These are phyloP conservation scores for Ligustrum vulgare DNA, from an alignment of 257 asterid genomes.

Conservation along the genomic window DNA sequence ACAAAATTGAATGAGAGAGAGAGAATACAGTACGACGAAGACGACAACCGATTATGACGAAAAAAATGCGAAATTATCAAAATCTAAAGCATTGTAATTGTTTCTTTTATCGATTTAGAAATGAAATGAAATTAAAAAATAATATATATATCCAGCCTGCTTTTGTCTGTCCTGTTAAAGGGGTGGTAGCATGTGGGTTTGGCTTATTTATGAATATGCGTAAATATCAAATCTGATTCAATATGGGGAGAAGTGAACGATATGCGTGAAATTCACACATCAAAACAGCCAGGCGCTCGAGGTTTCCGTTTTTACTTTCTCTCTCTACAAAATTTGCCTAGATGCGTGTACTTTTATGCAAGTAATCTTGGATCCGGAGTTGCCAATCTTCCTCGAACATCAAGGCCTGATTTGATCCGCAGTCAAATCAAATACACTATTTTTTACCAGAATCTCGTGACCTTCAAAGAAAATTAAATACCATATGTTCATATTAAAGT, in stretches of 20 bases:
- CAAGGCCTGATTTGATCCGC: neutral
- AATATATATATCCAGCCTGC: too few species aligned
- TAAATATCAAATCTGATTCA: slow-evolving; percentile 13
- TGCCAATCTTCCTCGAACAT: neutral
- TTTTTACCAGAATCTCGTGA: too few species aligned
- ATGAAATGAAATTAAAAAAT: neutral
- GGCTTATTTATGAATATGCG: neutral
- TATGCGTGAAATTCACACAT: neutral
- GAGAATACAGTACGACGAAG: slow-evolving; percentile 11
- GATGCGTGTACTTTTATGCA: neutral
- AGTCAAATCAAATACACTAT: neutral
- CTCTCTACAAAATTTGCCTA: neutral
- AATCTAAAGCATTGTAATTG: neutral
- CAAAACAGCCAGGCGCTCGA: neutral
- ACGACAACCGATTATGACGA: slow-evolving; percentile 29
- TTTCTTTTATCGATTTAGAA: slow-evolving; percentile 14
- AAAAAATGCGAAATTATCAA: neutral
- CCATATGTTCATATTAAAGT: too few species aligned
- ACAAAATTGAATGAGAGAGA: slow-evolving; percentile 4
- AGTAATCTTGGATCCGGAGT: slow-evolving; percentile 4
- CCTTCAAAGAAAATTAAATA: too few species aligned
- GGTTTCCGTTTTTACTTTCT: neutral
- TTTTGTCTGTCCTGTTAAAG: neutral
- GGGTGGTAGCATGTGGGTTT: slow-evolving; percentile 14
- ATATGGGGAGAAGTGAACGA: neutral